phyloP scores from a whole-genome alignment of 2,329 filamentous ascomycete genomes.

The Arthrobotrys musiformis region DNA sequence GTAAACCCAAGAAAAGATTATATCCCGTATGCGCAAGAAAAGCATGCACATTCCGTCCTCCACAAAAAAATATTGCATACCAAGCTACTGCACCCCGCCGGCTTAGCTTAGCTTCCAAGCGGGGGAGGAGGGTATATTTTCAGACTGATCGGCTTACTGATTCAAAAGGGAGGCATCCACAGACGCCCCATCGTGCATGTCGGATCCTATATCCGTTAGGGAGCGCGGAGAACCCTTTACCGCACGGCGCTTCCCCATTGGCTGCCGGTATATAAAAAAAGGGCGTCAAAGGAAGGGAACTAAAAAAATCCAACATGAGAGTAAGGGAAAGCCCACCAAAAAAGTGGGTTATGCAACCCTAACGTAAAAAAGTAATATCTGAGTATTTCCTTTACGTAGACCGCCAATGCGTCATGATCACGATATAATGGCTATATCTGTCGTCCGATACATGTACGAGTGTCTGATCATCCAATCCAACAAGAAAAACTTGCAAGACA shows the following conservation, averaged over 20 bases:
- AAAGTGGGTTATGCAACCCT: neutral
- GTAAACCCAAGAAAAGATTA: neutral
- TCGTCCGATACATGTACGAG: neutral
- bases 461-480: neutral
- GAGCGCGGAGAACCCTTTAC: slow-evolving; percentile 11
- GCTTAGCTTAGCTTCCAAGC: neutral
- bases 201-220: slow-evolving; percentile 9
- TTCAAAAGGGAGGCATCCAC: neutral
- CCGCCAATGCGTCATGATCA: slow-evolving; percentile 3
- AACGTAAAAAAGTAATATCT: neutral
- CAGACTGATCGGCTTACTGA: slow-evolving; percentile 17
- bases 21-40: neutral
- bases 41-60: neutral
- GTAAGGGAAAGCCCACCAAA: neutral
- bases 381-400: neutral
- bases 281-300: neutral
- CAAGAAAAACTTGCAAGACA: neutral
- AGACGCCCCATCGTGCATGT: too few relatives aligned
- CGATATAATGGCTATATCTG: slow-evolving; percentile 5
- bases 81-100: neutral
- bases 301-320: neutral
- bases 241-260: slow-evolving; percentile 2
- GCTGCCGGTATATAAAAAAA: neutral
- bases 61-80: too few relatives aligned
- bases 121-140: neutral